A percentile compares a stretch with the other conserved stretches of the same genome.
Conservation (phyloP, 1,284 basidiomycete genomes). For the Phenoliferia sp. region DNA sequence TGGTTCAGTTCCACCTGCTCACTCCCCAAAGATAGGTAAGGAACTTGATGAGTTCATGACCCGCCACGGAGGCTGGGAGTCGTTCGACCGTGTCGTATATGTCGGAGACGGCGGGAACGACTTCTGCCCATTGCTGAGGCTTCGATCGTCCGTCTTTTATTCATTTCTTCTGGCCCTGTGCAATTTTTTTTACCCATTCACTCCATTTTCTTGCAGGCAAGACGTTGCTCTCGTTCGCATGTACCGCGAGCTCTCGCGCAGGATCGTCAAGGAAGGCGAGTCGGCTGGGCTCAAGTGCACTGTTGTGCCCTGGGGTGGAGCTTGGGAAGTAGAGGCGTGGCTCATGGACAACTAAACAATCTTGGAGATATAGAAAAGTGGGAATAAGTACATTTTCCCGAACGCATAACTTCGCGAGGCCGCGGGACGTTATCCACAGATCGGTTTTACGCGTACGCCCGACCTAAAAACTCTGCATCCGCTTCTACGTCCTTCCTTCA, state of each 20-base stretch:
- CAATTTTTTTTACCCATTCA: not conserved
- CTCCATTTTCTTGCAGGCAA: slow-evolving; percentile 50
- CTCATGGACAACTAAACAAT: slow-evolving; percentile 43
- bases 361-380: not conserved
- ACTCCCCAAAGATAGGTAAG: slow-evolving; percentile 60
- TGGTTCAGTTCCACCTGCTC: too few relatives aligned
- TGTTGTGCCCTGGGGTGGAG: slow-evolving; percentile 79
- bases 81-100: slow-evolving; percentile 78
- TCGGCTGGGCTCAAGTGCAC: slow-evolving; percentile 61
- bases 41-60: slow-evolving; percentile 78
- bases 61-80: slow-evolving; percentile 54
- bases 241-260: slow-evolving; percentile 66
- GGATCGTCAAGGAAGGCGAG: slow-evolving; percentile 63
- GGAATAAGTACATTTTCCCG: not conserved
- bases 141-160: slow-evolving; percentile 65
- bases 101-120: slow-evolving; percentile 94
- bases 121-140: slow-evolving; percentile 82
- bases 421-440: not conserved
- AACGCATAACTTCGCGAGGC: not conserved
- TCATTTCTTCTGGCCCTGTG: not conserved
- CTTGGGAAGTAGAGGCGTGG: slow-evolving; percentile 88
- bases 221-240: slow-evolving; percentile 72
- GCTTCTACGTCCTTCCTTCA: too few relatives aligned
- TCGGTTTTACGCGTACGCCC: too few relatives aligned
- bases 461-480: too few relatives aligned